Percentiles rank a stretch among this genome's conserved stretches.
These are phyloP conservation scores for Spiromyces aspiralis DNA, from an alignment of 371 early-diverging fungal genomes.

Conservation along the genomic window DNA sequence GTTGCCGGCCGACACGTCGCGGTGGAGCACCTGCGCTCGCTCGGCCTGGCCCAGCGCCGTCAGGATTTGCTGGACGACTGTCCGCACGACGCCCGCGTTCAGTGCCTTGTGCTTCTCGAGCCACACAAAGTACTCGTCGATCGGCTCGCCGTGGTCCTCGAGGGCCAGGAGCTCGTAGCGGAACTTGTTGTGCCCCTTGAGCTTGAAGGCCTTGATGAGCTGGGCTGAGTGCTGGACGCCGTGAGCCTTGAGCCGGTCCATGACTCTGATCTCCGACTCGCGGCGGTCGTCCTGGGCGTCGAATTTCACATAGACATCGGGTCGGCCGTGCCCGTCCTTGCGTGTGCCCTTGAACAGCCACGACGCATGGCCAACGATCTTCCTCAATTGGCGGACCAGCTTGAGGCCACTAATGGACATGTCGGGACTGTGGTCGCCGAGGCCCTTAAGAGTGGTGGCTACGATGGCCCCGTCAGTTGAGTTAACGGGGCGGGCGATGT, in stretches of 20 bases:
- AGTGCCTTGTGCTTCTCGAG: neutral
- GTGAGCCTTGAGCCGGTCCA: neutral
- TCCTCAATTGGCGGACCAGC: neutral
- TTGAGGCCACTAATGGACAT: neutral
- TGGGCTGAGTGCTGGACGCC: neutral
- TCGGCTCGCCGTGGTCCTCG: neutral
- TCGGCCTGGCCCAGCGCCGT: neutral
- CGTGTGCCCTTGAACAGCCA: neutral
- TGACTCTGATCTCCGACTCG: neutral
- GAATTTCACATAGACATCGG: neutral
- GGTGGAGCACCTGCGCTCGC: slow-evolving; percentile 5
- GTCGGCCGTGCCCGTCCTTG: neutral
- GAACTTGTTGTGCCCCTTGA: neutral
- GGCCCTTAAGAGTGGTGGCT: neutral
- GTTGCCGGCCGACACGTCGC: slow-evolving; percentile 7
- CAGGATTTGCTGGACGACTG: neutral
- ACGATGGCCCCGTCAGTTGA: neutral
- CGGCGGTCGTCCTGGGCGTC: neutral
- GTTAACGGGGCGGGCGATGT: neutral
- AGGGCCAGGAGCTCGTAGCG: neutral
- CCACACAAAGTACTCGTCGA: neutral
- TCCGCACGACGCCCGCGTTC: neutral
- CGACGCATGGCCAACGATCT: neutral
- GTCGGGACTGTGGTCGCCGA: too few species aligned
- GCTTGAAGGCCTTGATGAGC: neutral